Evolutionary conservation across 2,329 filamentous ascomycete genomes (phyloP).

Genomic region (Claviceps sp.): DNA sequence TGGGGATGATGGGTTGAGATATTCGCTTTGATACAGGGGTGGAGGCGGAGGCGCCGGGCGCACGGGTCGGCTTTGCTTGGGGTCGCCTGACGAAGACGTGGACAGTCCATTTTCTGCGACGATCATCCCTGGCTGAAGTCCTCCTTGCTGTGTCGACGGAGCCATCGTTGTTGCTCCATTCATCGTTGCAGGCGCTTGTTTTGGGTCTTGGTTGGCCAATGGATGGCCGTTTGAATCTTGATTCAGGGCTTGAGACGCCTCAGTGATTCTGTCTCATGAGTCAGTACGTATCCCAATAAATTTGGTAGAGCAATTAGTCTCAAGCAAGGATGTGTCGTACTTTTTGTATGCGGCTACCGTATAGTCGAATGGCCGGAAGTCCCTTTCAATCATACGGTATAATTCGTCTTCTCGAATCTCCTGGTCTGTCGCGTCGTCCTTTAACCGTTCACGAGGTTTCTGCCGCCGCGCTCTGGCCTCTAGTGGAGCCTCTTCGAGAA

Average conservation of each 20-base stretch:
- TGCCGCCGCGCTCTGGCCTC: constrained; percentile 87
- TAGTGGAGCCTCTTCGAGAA: constrained; percentile 86
- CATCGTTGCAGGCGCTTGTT: constrained; percentile 34
- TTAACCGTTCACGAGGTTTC: constrained; percentile 81
- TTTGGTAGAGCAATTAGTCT: background rate
- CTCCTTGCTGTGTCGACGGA: constrained; percentile 5
- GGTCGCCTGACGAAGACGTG: constrained; percentile 14
- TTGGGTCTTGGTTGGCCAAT: constrained; percentile 12
- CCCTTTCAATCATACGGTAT: constrained; percentile 83
- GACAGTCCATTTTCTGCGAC: background rate
- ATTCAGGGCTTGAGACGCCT: constrained; percentile 11
- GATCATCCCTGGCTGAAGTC: constrained; percentile 6
- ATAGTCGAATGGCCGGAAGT: constrained; percentile 94
- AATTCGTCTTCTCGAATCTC: constrained; percentile 92
- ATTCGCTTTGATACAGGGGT: constrained; percentile 34
- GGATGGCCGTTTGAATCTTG: constrained; percentile 7
- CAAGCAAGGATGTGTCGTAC: constrained; percentile 28
- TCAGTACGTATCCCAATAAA: constrained; percentile 8
- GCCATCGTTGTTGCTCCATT: constrained; percentile 31
- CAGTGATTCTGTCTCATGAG: constrained; percentile 23
- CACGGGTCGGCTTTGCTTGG: constrained; percentile 12
- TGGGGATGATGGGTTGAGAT: constrained; percentile 32
- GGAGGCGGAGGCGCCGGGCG: constrained; percentile 22
- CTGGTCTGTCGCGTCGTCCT: constrained; percentile 87
- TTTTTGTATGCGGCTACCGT: constrained; percentile 67